These are phyloP conservation scores for Balakata baccata DNA, from an alignment of 345 rosid genomes.

Conservation along the genomic window DNA sequence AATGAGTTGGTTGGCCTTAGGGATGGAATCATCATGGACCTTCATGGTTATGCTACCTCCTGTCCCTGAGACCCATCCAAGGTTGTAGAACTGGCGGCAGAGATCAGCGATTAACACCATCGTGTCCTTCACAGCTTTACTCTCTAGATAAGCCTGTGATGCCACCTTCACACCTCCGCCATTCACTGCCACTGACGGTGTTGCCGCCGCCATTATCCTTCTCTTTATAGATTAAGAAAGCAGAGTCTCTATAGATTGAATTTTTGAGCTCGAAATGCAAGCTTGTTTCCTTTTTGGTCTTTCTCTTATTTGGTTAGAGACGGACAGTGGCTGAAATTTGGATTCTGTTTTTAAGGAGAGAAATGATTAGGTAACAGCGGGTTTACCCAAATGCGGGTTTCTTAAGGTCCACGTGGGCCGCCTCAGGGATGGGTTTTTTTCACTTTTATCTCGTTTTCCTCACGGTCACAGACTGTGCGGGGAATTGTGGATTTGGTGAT, in stretches of 20 bases:
- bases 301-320: too few species aligned
- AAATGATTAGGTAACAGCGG: neutral
- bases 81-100: slow-evolving; percentile 78
- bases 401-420: neutral
- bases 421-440: neutral
- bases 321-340: neutral
- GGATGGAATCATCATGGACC: slow-evolving; percentile 74
- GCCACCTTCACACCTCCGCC: slow-evolving; percentile 32
- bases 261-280: neutral
- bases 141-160: slow-evolving; percentile 67
- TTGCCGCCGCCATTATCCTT: neutral
- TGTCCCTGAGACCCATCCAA: slow-evolving; percentile 95
- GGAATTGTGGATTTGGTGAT: neutral
- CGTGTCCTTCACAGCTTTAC: slow-evolving; percentile 61
- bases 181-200: slow-evolving; percentile 11
- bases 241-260: neutral
- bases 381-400: neutral
- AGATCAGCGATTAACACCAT: slow-evolving; percentile 63
- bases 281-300: neutral
- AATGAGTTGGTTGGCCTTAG: slow-evolving; percentile 69
- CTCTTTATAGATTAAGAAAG: neutral
- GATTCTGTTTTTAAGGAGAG: neutral
- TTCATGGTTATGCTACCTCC: slow-evolving; percentile 90
- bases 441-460: neutral
- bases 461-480: neutral